Evolutionary conservation across 2,329 filamentous ascomycete species (phyloP).

Genomic region (Colletotrichum sp.): DNA sequence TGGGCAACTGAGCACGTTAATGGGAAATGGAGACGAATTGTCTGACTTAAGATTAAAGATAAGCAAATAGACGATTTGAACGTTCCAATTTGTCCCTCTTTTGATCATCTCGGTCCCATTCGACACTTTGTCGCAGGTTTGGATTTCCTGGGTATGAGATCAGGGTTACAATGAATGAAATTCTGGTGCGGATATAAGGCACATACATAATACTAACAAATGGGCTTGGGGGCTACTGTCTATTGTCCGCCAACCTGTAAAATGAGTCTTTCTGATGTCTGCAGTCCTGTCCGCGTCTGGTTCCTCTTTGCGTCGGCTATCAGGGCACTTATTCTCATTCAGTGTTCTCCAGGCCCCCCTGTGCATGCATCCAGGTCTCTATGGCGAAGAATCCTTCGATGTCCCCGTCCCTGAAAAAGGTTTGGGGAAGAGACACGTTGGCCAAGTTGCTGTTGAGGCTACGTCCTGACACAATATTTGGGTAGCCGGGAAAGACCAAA

Average conservation of each 20-base stretch:
- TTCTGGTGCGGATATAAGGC: not conserved
- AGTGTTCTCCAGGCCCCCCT: not conserved
- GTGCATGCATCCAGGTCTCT: not conserved
- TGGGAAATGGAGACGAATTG: not conserved
- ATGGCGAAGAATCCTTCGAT: not conserved
- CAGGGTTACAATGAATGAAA: not conserved
- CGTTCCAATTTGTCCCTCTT: not conserved
- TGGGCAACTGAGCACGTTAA: not conserved
- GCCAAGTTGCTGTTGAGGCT: not conserved
- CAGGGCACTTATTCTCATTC: not conserved
- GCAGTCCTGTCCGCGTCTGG: not conserved
- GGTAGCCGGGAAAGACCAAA: not conserved
- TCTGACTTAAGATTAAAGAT: not conserved
- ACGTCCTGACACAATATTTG: not conserved
- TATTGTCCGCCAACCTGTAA: not conserved
- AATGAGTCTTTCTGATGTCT: not conserved
- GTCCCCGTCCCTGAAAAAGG: rapidly evolving
- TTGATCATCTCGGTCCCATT: not conserved
- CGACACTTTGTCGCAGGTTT: not conserved
- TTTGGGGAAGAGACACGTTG: not conserved
- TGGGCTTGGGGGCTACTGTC: not conserved
- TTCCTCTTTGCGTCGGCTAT: not conserved
- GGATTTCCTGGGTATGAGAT: not conserved
- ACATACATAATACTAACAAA: not conserved
- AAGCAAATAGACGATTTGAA: not conserved